Percentiles rank a stretch among this genome's conserved stretches.
phyloP scores from a whole-genome alignment of 2,329 filamentous ascomycete genomes.

The Penicillium sp. region DNA sequence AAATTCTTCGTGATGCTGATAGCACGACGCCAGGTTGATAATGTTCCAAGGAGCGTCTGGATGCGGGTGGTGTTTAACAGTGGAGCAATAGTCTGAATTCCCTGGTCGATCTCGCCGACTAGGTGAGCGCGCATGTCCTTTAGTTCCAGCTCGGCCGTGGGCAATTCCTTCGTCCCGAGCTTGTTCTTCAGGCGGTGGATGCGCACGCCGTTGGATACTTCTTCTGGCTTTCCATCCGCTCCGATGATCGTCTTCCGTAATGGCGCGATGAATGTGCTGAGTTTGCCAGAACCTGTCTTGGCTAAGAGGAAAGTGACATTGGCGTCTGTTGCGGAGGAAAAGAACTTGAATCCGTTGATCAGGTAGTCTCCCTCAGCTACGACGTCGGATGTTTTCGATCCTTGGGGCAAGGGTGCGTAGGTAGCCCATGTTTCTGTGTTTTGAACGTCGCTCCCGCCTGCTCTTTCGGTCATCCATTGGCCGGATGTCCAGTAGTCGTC shows the following conservation, averaged over 20 bases:
- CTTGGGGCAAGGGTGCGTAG: no score
- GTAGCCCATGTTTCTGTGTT: no score
- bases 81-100: constrained; percentile 65
- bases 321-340: no score
- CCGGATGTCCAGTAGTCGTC: no score
- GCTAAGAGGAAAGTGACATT: constrained; percentile 52
- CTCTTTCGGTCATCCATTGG: no score
- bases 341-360: no score
- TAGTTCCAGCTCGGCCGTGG: constrained; percentile 70
- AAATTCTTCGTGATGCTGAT: no score
- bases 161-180: constrained; percentile 60
- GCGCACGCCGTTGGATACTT: constrained; percentile 61
- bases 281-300: constrained; percentile 52
- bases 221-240: constrained; percentile 10
- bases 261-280: constrained; percentile 65
- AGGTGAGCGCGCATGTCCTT: constrained; percentile 63
- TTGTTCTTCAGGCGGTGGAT: constrained; percentile 73
- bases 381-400: no score
- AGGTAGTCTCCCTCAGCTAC: no score
- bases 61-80: constrained; percentile 64
- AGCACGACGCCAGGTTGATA: no score
- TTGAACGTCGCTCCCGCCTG: no score
- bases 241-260: constrained; percentile 47
- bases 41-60: constrained; percentile 20
- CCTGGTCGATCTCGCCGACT: constrained; percentile 64